A percentile compares a stretch with the other conserved stretches of the same genome.
Evolutionary conservation across 768 basidiomycete species (phyloP).

Genomic region (Pleurotus sapidus): DNA sequence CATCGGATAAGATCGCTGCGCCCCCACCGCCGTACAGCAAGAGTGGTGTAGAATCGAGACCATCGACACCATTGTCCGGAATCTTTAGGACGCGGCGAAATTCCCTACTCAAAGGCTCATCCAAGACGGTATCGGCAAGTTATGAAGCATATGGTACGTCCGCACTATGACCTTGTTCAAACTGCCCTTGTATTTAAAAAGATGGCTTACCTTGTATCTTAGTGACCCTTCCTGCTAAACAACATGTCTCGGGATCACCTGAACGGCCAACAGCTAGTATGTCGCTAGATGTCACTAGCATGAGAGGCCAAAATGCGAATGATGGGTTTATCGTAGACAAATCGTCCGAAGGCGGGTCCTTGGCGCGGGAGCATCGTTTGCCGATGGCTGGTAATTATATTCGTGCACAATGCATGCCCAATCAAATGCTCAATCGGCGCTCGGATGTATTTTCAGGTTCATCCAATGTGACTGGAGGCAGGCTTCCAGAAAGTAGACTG

Average conservation of each 20-base stretch:
- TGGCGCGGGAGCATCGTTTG: not conserved
- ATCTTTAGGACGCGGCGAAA: slow-evolving; percentile 3
- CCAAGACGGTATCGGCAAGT: slow-evolving; percentile 2
- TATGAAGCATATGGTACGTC: slow-evolving; percentile 2
- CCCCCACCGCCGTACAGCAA: not conserved
- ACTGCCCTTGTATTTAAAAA: not conserved
- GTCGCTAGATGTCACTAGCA: not conserved
- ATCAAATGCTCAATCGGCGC: not conserved
- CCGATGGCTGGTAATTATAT: slow-evolving; percentile 5
- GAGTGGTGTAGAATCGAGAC: slow-evolving; percentile 1
- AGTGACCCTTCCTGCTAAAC: not conserved
- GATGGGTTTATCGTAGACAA: not conserved
- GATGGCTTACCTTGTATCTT: not conserved
- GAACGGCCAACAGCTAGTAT: not conserved
- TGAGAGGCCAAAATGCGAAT: not conserved
- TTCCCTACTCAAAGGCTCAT: slow-evolving; percentile 1
- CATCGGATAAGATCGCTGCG: slow-evolving; percentile 8
- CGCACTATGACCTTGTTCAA: not conserved
- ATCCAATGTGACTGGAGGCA: slow-evolving; percentile 3
- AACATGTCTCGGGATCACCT: not conserved
- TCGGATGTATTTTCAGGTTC: not conserved
- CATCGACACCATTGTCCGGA: slow-evolving; percentile 1
- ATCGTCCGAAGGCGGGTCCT: slow-evolving; percentile 3
- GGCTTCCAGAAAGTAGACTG: slow-evolving; percentile 4
- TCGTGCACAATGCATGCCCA: not conserved